Conservation (phyloP, 495 filamentous ascomycete genomes). For the Thermothielavioides terrestris region DNA sequence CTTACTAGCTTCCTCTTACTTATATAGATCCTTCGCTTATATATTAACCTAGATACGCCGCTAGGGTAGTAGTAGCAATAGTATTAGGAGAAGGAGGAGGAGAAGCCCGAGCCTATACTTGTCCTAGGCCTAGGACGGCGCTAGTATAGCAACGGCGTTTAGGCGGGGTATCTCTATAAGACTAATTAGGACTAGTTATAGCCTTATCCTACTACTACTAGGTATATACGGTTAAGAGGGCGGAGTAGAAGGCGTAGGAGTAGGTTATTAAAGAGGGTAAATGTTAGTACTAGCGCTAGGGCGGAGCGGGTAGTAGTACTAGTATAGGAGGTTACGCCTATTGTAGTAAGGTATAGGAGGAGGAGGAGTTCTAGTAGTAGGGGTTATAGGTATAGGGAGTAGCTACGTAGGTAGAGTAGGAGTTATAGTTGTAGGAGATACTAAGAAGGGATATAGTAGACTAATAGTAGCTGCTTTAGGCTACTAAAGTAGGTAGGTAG, state of each 20-base stretch:
- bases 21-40: constrained; percentile 43
- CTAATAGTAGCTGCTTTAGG: too few relatives aligned
- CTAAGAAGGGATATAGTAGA: not conserved
- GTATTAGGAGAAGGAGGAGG: too few relatives aligned
- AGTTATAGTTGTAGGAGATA: constrained; percentile 3
- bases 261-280: not conserved
- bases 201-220: too few relatives aligned
- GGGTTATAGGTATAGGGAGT: constrained; percentile 6
- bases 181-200: too few relatives aligned
- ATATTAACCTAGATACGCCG: constrained; percentile 31
- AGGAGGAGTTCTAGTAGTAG: not conserved
- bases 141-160: constrained; percentile 25
- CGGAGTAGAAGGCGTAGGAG: too few relatives aligned
- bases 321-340: not conserved
- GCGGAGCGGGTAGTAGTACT: too few relatives aligned
- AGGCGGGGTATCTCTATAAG: constrained; percentile 13
- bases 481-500: too few relatives aligned
- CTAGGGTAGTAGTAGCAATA: too few relatives aligned
- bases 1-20: constrained; percentile 47
- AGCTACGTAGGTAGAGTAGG: not conserved
- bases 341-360: not conserved
- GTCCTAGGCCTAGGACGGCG: constrained; percentile 10
- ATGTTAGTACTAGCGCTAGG: too few relatives aligned
- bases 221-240: too few relatives aligned
- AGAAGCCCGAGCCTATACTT: too few relatives aligned